Evolutionary conservation across 2,329 filamentous ascomycete genomes (phyloP), one percentile per base, ranked within the genome.

Genomic region (Hawksworthiomyces lignivorus): DNA sequence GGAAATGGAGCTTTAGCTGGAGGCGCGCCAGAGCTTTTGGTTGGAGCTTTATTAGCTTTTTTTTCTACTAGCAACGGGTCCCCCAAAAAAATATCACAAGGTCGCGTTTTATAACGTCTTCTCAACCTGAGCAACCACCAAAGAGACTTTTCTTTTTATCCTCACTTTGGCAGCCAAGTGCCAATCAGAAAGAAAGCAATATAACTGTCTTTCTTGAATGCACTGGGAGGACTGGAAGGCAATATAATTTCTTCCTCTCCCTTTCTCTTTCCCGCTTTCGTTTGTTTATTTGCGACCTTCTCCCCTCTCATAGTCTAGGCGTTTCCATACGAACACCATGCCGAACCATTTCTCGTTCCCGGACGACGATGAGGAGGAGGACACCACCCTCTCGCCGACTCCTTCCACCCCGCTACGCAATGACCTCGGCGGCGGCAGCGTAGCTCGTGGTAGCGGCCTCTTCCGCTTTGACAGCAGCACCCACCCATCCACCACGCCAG

Each of bases 401-500:
- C n/a, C n/a, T n/a, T 38, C 49, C 18, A 49, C 49, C n/a, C 47
- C 49, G 21, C 20, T 36, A n/a, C 39, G 39, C 15, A 22, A 31
- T 15, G 20, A 22, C 21, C 18, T 14, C 7, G 41, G 22, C 15
- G 19, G 20, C 12, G 22, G 6, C 19, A 18, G 21, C 26, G 32
- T 32, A 30, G 27, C 17, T 29, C 18, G 41, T 18, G 30, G 33
- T 17, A 63, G 58, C 28, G n/a, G n/a, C n/a, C 53, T 60, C 31
- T 68, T 65, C 30, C 58, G 58, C 28, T 64, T 65, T 29, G 65
- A 57, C 45, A 62, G 69, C 8, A 61, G 65, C 12, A 37, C 24
- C 24, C 40, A 44, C 37, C 70, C 72, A 7, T 70, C 72, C 28
- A 75, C 70, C 3, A 77, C 73, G 2, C 73, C 74, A 5, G 68